These are phyloP conservation scores for Echeveria elegans DNA, from an alignment of 164 flowering plant species.

Conservation along the genomic window DNA sequence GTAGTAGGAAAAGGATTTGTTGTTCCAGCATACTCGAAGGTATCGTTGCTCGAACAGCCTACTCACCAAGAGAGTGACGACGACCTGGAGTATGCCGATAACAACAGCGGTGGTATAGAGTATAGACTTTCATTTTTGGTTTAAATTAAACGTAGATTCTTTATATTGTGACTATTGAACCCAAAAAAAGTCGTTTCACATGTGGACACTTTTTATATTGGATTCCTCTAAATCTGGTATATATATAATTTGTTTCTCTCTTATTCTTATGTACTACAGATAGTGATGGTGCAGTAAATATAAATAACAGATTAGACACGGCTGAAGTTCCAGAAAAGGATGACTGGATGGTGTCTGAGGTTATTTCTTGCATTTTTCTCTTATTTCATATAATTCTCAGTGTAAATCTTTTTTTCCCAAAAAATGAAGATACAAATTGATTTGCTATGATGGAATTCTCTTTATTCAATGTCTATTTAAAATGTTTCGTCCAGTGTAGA, in stretches of 20 bases:
- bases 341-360: constrained; percentile 41
- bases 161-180: background rate
- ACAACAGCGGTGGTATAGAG: constrained; percentile 40
- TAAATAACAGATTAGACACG: constrained; percentile 28
- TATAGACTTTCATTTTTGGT: constrained; percentile 14
- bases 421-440: background rate
- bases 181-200: background rate
- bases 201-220: background rate
- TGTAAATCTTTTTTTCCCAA: background rate
- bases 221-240: background rate
- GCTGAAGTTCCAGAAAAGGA: constrained; percentile 27
- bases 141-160: background rate
- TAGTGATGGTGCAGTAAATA: constrained; percentile 20
- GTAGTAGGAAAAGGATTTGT: background rate
- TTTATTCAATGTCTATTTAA: too few species aligned
- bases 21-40: background rate
- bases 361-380: constrained; percentile 15
- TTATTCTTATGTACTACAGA: constrained; percentile 23
- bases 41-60: constrained; percentile 78
- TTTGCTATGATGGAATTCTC: background rate
- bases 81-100: constrained; percentile 95
- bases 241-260: background rate
- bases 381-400: background rate
- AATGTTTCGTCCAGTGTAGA: too few species aligned
- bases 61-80: constrained; percentile 86